These are phyloP conservation scores for Phialemonium atrogriseum DNA, from an alignment of 2,329 filamentous ascomycete genomes.

Conservation along the genomic window DNA sequence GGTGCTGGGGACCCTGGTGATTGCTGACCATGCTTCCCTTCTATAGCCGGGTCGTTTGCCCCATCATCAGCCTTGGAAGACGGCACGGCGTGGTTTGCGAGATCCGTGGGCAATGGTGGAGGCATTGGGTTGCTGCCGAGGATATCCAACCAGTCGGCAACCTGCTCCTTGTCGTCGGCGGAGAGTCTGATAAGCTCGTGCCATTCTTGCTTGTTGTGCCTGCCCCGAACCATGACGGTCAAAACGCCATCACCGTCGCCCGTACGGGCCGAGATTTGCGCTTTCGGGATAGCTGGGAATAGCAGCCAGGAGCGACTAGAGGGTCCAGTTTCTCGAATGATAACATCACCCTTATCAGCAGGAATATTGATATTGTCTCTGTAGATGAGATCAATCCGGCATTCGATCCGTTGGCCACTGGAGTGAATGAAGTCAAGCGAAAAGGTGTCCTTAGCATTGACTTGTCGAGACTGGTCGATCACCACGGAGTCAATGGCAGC, in stretches of 20 bases:
- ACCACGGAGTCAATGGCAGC: conserved; percentile 59
- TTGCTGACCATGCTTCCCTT: conserved; percentile 19
- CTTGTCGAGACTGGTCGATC: conserved; percentile 71
- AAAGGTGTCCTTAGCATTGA: conserved; percentile 85
- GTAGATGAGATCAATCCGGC: conserved; percentile 78
- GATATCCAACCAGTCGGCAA: conserved; percentile 81
- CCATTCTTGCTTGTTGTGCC: conserved; percentile 61
- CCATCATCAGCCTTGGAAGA: too few species aligned
- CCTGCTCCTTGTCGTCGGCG: conserved; percentile 68
- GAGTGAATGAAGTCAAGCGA: conserved; percentile 79
- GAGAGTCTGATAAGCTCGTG: conserved; percentile 73
- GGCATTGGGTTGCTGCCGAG: conserved; percentile 48
- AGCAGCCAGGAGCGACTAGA: conserved; percentile 69
- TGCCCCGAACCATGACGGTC: conserved; percentile 78
- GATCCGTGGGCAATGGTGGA: conserved; percentile 22
- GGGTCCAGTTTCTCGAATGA: conserved; percentile 83
- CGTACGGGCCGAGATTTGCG: conserved; percentile 68
- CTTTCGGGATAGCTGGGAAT: conserved; percentile 76
- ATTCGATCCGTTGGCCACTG: conserved; percentile 81
- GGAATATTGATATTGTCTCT: conserved; percentile 68
- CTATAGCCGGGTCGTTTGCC: conserved; percentile 32
- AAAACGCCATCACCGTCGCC: conserved; percentile 65
- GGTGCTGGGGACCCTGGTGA: conserved; percentile 11
- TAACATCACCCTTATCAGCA: conserved; percentile 68
- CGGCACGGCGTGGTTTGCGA: too few species aligned